Base-by-base conservation (phyloP, 805 yeast genomes). In the Cyberlindnera subsufficiens region DNA sequence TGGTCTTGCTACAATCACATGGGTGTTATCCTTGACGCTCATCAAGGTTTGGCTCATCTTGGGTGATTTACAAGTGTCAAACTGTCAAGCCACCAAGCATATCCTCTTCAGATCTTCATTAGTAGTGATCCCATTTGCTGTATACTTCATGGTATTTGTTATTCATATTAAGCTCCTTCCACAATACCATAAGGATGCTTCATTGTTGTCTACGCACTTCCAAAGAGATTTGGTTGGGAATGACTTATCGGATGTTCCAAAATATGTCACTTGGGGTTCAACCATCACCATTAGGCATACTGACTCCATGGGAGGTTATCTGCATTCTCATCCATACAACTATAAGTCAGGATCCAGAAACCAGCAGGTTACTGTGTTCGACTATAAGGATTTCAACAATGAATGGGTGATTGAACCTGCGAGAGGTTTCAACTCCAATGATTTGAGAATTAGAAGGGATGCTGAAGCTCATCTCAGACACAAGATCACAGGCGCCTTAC, bases 311-410 rank as follows among this genome's bases (percentile, higher is more conserved):
- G 95, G 93, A 17, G 82, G 82, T 1, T 91, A 87, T 59, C 66
- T 91, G 47, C 95, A 88, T 61, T 85, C 96, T 2, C 91, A 87
- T 60, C 67, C 74, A 35, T 71, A 67, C 52, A 61, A 67, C 5
- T 88, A 86, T 61, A 75, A 77, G 39, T 62, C 75, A 3, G 95
- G 91, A 0, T 73, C 88, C 1, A 63, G 72, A 18, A 81, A 82
- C 56, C 96, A 88, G 61, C 91, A 86, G 61, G 87, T 91, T 18
- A 78, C 96, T 0, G 68, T 86, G 39, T 78, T 82, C 48, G 77
- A 78, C 16, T 77, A 70, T 55, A 74, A 72, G 50, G 85, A 79
- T 52, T 51, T 45, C 14, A 79, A 82, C 62, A 88, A 86, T 59
- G 75, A 78, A 46, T 93, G 96, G 91, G 66, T 77, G 19, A 59